Evolutionary conservation across 1,284 basidiomycete genomes (phyloP).

Genomic region (Ustilago lituana): DNA sequence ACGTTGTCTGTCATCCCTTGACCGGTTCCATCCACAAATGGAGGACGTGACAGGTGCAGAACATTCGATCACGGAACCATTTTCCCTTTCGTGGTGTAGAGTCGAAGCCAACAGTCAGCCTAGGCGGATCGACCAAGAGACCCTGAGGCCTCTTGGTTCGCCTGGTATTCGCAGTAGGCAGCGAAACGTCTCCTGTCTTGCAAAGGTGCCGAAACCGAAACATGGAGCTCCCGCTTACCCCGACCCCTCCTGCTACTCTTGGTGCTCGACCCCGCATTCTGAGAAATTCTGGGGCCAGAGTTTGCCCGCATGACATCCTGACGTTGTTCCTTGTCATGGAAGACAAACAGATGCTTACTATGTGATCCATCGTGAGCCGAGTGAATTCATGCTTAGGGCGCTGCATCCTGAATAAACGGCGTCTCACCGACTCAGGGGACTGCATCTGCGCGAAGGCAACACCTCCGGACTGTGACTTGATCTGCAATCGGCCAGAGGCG

Average conservation of each 20-base stretch:
- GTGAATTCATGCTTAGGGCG: too few relatives aligned
- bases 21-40: background rate
- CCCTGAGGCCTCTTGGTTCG: conserved; percentile 11
- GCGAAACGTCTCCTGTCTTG: background rate
- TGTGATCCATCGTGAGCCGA: too few relatives aligned
- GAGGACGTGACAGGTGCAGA: background rate
- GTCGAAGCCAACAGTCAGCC: too few relatives aligned
- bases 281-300: background rate
- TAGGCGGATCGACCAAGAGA: conserved; percentile 10
- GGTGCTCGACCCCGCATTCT: background rate
- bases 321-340: too few relatives aligned
- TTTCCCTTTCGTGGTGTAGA: too few relatives aligned
- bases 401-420: too few relatives aligned
- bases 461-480: too few relatives aligned
- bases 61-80: background rate
- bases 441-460: too few relatives aligned
- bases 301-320: background rate
- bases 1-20: background rate
- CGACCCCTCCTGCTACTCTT: background rate
- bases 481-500: background rate
- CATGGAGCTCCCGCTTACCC: background rate
- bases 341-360: too few relatives aligned
- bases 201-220: too few relatives aligned
- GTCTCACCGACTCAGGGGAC: too few relatives aligned
- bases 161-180: background rate